These are phyloP conservation scores for Cyberlindnera amylophila DNA, from an alignment of 805 yeast species.

Conservation along the genomic window DNA sequence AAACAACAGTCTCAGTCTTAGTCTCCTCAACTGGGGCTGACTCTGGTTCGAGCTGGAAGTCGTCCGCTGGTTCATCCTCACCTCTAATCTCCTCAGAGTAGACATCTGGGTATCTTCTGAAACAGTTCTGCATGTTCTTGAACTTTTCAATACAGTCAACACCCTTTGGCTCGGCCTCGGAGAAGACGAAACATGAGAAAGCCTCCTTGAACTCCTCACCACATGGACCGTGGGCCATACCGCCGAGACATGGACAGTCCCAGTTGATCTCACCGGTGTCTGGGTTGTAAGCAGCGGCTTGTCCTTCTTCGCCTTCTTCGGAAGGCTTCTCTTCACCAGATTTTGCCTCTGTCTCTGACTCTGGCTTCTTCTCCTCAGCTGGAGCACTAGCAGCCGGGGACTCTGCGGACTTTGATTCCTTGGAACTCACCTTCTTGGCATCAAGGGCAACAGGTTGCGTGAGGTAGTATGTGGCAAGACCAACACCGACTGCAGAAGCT, in stretches of 20 bases:
- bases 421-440: slow-evolving; percentile 8
- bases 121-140: slow-evolving; percentile 89
- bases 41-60: slow-evolving; percentile 12
- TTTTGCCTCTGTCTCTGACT: slow-evolving; percentile 5
- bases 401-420: slow-evolving; percentile 3
- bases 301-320: slow-evolving; percentile 31
- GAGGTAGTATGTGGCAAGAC: slow-evolving; percentile 16
- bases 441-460: slow-evolving; percentile 22
- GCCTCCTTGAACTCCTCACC: slow-evolving; percentile 95
- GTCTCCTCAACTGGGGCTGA: slow-evolving; percentile 5
- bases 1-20: slow-evolving; percentile 15
- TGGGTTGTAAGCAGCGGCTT: slow-evolving; percentile 81
- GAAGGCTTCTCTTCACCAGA: slow-evolving; percentile 16
- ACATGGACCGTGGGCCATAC: slow-evolving; percentile 98
- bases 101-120: slow-evolving; percentile 87
- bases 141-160: slow-evolving; percentile 90
- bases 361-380: neutral
- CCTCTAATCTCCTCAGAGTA: slow-evolving; percentile 89
- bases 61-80: slow-evolving; percentile 49
- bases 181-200: slow-evolving; percentile 90
- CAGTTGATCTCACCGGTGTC: slow-evolving; percentile 98
- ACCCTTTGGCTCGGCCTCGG: slow-evolving; percentile 94
- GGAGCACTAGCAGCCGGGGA: neutral
- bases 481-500: slow-evolving; percentile 16
- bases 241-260: slow-evolving; percentile 99